Evolutionary conservation across 2,329 filamentous ascomycete species (phyloP), one percentile per base, ranked within the genome.

Genomic region (Sphaerostilbella broomeana): DNA sequence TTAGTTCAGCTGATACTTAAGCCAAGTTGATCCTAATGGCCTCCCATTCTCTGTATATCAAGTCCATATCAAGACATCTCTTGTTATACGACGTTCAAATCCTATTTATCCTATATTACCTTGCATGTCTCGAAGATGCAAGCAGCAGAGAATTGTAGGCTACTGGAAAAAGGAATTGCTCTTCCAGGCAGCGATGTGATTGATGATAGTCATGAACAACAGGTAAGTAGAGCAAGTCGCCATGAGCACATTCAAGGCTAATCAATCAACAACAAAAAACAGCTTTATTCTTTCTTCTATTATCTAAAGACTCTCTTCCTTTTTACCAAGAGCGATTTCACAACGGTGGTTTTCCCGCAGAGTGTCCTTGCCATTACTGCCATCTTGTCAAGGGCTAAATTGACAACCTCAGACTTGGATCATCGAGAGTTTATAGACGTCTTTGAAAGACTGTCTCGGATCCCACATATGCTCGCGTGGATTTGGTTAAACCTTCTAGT

Each of bases 301-400:
- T 47, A 55, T 20, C 29, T 54, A 1, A 44, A 51, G 17, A 55
- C 52, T 0, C 35, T 52, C 1, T 55, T 49, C 18, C 49, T 57
- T 1, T 60, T 60, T 18, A 60, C 57, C 1, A 58, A 52, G 34
- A 56, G 54, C 35, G 55, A 61, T 24, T 54, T 58, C 51, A 56
- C 57, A 21, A 60, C 57, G 7, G 52, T 60, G 13, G 46, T 60
- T 10, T 12, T 52, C 0, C 59, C 57, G 2, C 58, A 61, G 13
- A 54, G 43, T 25, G 40, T 54, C 7, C 60, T 61, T 30, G 53
- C 48, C 11, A 32, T 42, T 2, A 32, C 47, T 17, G 45, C 35
- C 1, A 34, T 43, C 9, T 18, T 44, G 6, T 46, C 43, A 4
- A 28, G 17, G 3, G 30, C 39, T 6, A 31, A 17, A 18, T n/a